A percentile compares a stretch with the other conserved stretches of the same genome.
phyloP scores from a whole-genome alignment of 2,329 filamentous ascomycete genomes.

The Mariannaea elegans region DNA sequence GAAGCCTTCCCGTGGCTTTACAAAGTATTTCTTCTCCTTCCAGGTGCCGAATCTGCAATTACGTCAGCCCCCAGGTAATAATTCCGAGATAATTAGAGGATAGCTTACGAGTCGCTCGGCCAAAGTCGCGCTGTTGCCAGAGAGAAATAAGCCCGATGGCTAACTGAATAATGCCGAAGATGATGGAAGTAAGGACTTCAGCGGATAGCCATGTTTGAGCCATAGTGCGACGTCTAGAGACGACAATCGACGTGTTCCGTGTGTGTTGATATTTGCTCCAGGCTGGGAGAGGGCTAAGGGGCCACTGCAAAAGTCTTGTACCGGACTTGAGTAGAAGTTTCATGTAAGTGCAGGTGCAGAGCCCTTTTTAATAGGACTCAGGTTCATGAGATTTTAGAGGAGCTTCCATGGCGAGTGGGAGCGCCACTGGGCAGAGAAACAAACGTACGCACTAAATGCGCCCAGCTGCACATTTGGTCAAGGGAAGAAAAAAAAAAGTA shows the following conservation, averaged over 20 bases:
- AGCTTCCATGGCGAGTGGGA: neutral
- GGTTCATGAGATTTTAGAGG: no score
- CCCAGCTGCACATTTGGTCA: neutral
- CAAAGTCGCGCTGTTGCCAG: neutral
- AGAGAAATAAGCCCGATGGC: slow-evolving; percentile 1
- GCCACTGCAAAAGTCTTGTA: no score
- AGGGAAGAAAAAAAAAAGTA: neutral
- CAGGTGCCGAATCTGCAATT: neutral
- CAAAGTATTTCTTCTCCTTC: neutral
- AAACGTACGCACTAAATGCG: no score
- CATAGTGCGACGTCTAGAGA: neutral
- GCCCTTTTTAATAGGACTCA: neutral
- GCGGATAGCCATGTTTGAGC: neutral
- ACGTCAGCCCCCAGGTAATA: neutral
- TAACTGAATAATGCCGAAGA: slow-evolving; percentile 1
- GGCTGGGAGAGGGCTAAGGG: neutral
- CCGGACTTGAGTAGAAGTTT: neutral
- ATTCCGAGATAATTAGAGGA: neutral
- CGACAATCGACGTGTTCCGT: neutral
- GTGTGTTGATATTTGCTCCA: neutral
- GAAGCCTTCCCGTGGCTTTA: neutral
- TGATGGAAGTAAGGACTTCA: neutral
- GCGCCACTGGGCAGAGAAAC: no score
- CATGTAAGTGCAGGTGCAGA: neutral
- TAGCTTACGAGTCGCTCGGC: neutral